phyloP scores from a whole-genome alignment of 352 stramenopile species.

The Pythium aristosporum region DNA sequence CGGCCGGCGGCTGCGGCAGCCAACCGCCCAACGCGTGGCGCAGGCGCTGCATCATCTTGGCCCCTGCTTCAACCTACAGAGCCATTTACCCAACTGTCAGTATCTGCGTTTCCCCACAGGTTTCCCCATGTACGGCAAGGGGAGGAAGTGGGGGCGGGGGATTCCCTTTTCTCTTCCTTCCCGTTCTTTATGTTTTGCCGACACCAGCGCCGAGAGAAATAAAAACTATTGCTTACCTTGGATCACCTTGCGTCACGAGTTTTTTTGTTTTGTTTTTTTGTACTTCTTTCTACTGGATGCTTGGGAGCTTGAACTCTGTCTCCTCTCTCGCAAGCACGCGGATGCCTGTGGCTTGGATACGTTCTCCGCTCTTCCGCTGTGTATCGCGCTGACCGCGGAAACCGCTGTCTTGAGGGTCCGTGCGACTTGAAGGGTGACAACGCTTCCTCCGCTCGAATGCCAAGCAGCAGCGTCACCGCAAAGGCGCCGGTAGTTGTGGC shows the following conservation, averaged over 20 bases:
- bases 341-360: background rate
- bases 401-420: background rate
- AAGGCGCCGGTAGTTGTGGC: background rate
- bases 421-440: conserved; percentile 20
- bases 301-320: background rate
- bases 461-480: conserved; percentile 24
- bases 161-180: background rate
- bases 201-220: background rate
- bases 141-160: background rate
- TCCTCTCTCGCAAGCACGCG: background rate
- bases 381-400: conserved; percentile 8
- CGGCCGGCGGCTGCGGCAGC: conserved; percentile 47
- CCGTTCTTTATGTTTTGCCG: background rate
- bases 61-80: conserved; percentile 15
- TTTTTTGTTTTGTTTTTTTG: background rate
- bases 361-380: conserved; percentile 1
- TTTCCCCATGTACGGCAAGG: background rate
- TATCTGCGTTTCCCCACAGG: background rate
- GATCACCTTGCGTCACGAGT: background rate
- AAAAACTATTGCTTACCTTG: conserved; percentile 6
- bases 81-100: background rate
- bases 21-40: conserved; percentile 79
- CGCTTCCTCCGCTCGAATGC: conserved; percentile 18
- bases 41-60: conserved; percentile 76
- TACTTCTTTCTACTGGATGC: background rate